Percentiles rank a stretch among this genome's conserved stretches.
Conservation (phyloP, 805 yeast genomes). For the Scheffersomyces ergatensis region DNA sequence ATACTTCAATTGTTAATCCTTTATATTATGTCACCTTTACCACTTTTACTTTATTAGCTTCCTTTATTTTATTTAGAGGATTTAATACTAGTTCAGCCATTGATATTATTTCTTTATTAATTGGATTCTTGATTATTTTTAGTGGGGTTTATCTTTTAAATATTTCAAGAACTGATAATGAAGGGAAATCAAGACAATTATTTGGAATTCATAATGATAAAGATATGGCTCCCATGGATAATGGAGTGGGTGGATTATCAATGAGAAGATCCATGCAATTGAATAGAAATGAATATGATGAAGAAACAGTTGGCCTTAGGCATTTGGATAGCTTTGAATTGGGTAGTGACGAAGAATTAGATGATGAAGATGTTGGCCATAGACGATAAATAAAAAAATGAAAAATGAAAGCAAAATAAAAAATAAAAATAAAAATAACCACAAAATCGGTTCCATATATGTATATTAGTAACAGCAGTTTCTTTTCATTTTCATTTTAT, state of each 20-base stretch:
- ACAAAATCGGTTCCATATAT: no score
- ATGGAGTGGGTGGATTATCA: constrained; percentile 69
- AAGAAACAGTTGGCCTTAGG: constrained; percentile 53
- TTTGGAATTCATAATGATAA: constrained; percentile 54
- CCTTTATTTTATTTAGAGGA: constrained; percentile 81
- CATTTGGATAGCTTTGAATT: constrained; percentile 62
- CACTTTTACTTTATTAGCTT: constrained; percentile 81
- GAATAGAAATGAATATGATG: constrained; percentile 38
- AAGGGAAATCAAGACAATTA: constrained; percentile 53
- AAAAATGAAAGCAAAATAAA: no score
- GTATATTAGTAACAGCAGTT: no score
- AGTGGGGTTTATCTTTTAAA: constrained; percentile 83
- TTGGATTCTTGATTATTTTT: constrained; percentile 85
- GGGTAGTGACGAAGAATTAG: constrained; percentile 38
- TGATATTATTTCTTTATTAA: constrained; percentile 74
- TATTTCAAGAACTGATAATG: constrained; percentile 65
- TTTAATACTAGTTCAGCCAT: constrained; percentile 81
- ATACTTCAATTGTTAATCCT: constrained; percentile 89
- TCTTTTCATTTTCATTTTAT: no score
- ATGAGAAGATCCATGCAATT: constrained; percentile 76
- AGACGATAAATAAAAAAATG: not conserved
- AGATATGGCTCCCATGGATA: constrained; percentile 69
- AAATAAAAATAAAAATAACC: no score
- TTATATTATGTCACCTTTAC: constrained; percentile 89
- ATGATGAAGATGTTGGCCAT: not conserved